These are phyloP conservation scores for Cyberlindnera maclurae DNA, from an alignment of 805 yeast genomes.

Conservation along the genomic window DNA sequence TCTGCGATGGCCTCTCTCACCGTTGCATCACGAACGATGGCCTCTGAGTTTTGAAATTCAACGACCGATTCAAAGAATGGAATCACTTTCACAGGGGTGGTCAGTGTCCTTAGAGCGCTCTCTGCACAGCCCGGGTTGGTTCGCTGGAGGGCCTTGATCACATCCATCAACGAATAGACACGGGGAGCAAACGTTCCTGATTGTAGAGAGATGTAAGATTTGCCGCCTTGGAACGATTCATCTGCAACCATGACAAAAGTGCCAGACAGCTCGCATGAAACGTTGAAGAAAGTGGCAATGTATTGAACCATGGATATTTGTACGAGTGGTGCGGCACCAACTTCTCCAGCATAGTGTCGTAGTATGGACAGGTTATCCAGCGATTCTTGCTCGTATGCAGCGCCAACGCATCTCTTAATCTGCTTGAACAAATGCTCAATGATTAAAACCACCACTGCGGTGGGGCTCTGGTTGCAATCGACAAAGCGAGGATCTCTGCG, in stretches of 20 bases:
- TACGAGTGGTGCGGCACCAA: slow-evolving; percentile 3
- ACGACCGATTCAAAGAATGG: slow-evolving; percentile 2
- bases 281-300: slow-evolving; percentile 5
- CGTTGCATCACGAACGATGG: slow-evolving; percentile 5
- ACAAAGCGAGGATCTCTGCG: neutral
- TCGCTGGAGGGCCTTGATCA: slow-evolving; percentile 1
- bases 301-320: slow-evolving; percentile 10
- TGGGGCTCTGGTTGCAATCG: slow-evolving; percentile 2
- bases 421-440: slow-evolving; percentile 3
- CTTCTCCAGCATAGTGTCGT: slow-evolving; percentile 15
- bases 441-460: slow-evolving; percentile 9
- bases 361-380: slow-evolving; percentile 11
- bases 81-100: slow-evolving; percentile 3
- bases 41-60: slow-evolving; percentile 3
- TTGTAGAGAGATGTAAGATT: slow-evolving; percentile 6
- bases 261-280: slow-evolving; percentile 3
- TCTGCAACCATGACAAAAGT: slow-evolving; percentile 10
- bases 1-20: slow-evolving; percentile 2
- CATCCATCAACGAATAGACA: slow-evolving; percentile 5
- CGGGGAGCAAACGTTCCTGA: slow-evolving; percentile 3
- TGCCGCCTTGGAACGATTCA: slow-evolving; percentile 4
- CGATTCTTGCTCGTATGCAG: slow-evolving; percentile 1
- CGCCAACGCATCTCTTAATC: slow-evolving; percentile 2
- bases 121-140: neutral
- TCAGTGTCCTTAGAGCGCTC: slow-evolving; percentile 2